Evolutionary conservation across 2,329 filamentous ascomycete species (phyloP), one percentile per base, ranked within the genome.

Genomic region (Biscogniauxia marginata): DNA sequence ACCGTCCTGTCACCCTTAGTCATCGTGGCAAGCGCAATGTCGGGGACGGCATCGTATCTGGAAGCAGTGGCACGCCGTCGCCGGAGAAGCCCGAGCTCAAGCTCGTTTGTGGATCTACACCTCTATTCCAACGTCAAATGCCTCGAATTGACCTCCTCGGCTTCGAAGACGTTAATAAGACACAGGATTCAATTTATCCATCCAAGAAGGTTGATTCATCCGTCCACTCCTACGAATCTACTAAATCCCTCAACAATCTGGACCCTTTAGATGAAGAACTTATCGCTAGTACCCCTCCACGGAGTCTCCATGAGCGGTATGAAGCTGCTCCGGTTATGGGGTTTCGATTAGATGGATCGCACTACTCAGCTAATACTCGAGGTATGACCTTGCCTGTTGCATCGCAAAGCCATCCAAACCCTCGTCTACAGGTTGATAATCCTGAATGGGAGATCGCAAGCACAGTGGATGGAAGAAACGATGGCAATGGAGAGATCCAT

Each of bases 1-100:
- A 59, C 24, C 63, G 53, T 1, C 63, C 63, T 9, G 66, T 66
- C 46, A 66, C 58, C 13, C 18, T 68, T n/a, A 56, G 55, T 39
- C 19, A 54, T 5, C 7, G 49, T 3, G 66, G 66, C 20, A 47
- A 43, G 24, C 67, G 66, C 39, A 57, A 57, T 11, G 53, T 67
- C 7, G 8, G 24, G 13, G 49, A 60, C 16, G 39, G 43, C 6
- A 49, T 58, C 22, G 50, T 60, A 23, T 58, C 57, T 13, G 48
- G 52, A 4, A 49, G 25, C 4, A 57, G 51, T 13, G 22, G 50
- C 7, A 57, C 47, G 16, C 52, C 56, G 3, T 62, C 60, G 6
- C 52, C 60, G 2, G 50, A 64, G 18, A 51, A 59, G 11, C 50
- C 30, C 1, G 21, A 24, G 9, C 20, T 16, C 6, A n/a, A 48